Conservation (phyloP, 2,329 filamentous ascomycete species). For the Cryphonectria parasitica region DNA sequence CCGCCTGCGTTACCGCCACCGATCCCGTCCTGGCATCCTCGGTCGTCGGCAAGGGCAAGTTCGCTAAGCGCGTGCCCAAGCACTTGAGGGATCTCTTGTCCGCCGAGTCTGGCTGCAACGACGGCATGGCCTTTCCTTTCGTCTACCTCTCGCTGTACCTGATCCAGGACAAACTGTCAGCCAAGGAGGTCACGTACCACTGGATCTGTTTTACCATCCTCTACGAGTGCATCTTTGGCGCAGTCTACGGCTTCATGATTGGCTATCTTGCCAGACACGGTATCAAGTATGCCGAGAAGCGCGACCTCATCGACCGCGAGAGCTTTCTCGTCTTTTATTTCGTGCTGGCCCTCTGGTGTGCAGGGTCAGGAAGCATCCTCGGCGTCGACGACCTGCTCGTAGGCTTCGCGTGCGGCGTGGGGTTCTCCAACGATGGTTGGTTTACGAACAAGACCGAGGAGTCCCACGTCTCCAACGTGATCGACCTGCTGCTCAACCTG, state of each 20-base stretch:
- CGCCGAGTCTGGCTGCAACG: slow-evolving; percentile 97
- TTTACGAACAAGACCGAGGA: slow-evolving; percentile 98
- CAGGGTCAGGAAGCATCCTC: slow-evolving; percentile 87
- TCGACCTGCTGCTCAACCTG: slow-evolving; percentile 95
- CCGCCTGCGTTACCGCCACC: slow-evolving; percentile 95
- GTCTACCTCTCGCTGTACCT: slow-evolving; percentile 92
- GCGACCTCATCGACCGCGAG: slow-evolving; percentile 88
- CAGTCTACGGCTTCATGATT: slow-evolving; percentile 82
- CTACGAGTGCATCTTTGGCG: slow-evolving; percentile 95
- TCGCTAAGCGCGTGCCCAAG: slow-evolving; percentile 95
- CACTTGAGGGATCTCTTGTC: slow-evolving; percentile 94
- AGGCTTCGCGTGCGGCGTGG: slow-evolving; percentile 94
- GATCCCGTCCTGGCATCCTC: slow-evolving; percentile 97
- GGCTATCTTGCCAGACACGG: slow-evolving; percentile 90
- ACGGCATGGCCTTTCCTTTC: slow-evolving; percentile 99
- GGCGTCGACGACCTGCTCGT: slow-evolving; percentile 93
- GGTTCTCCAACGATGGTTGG: slow-evolving; percentile 99
- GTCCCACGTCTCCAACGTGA: slow-evolving; percentile 98
- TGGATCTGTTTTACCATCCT: slow-evolving; percentile 90
- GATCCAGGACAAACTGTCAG: slow-evolving; percentile 75
- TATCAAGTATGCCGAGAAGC: slow-evolving; percentile 84
- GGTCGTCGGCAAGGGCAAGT: slow-evolving; percentile 98
- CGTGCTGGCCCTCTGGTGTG: slow-evolving; percentile 91
- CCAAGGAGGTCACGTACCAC: slow-evolving; percentile 73
- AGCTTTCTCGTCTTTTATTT: slow-evolving; percentile 99